Base-by-base conservation (phyloP, 345 rosid species). In the Boechera retrofracta region DNA sequence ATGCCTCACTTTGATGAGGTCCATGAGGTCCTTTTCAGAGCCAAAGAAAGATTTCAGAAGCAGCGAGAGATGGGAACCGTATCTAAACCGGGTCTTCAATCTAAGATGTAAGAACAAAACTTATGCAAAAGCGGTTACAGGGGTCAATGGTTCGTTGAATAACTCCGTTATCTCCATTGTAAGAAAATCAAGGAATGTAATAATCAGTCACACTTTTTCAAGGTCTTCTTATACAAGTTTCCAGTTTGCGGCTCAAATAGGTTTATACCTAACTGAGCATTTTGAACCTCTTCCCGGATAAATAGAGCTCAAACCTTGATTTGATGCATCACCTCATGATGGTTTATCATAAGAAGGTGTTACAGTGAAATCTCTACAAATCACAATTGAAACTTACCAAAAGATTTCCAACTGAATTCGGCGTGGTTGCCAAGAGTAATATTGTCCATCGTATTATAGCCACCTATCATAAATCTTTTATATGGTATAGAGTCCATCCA, bases 1-100 rank as follows among this genome's bases (percentile, higher is more conserved):
- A 80, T 69, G 56, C 96, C 97, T 53, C 87, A 89, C 78, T 94
- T 94, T 74, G 91, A 91, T 64, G 94, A 86, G 70, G 91, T 87
- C 56, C 92, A 89, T 72, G 62, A 86, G 54, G 29, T 59, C 73
- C 79, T 94, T 76, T 83, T 79, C 74, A 81, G 39, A 74, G 82
- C 56, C 71, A 88, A 86, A 80, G 84, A 56, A 12, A 75, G 12
- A 32, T 55, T 84, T 6, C 81, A 84, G 66, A 78, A 77, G 74
- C 85, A 59, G 67, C 69, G 58, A 28, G 85, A 69, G 72, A 64
- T 69, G 44, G 70, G 71, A 64, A 60, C 82, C 41, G 11, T 47
- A 80, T 56, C 71, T 21, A 79, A 77, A 70, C 64, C 78, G 31
- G 58, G 76, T 29, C n/a, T 77, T 39, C 64, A 75, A 60, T 84